Conservation (phyloP, 1,284 basidiomycete genomes). For the Ustilago nuda region DNA sequence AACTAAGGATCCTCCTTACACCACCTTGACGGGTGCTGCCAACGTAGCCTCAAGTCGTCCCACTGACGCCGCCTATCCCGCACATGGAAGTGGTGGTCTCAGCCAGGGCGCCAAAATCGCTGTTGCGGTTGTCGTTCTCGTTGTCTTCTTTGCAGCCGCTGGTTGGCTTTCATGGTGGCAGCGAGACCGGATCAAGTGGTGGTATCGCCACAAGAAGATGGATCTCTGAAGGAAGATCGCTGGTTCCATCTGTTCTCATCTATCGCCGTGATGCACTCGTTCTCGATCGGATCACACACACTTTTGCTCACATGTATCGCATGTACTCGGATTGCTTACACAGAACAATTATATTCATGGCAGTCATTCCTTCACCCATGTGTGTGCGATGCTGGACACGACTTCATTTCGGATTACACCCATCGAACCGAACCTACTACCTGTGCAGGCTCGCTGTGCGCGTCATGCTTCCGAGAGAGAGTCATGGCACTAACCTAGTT, state of each 20-base stretch:
- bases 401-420: background rate
- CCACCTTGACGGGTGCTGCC: constrained; percentile 60
- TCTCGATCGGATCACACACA: background rate
- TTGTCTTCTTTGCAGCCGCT: constrained; percentile 75
- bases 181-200: constrained; percentile 44
- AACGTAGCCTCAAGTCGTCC: constrained; percentile 39
- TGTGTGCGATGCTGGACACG: background rate
- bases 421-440: background rate
- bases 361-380: background rate
- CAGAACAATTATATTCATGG: background rate
- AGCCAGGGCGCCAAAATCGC: constrained; percentile 73
- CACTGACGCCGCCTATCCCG: constrained; percentile 37
- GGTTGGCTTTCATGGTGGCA: constrained; percentile 73
- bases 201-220: constrained; percentile 48
- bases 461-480: background rate
- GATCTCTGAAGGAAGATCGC: constrained; percentile 22
- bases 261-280: background rate
- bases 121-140: constrained; percentile 77
- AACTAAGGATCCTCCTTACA: constrained; percentile 82
- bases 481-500: background rate
- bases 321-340: background rate
- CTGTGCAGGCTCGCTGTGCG: background rate
- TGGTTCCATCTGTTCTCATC: background rate
- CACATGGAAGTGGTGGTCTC: constrained; percentile 21
- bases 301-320: background rate